These are phyloP conservation scores for Globisporangium perplexum DNA, from an alignment of 352 stramenopile species.

Conservation along the genomic window DNA sequence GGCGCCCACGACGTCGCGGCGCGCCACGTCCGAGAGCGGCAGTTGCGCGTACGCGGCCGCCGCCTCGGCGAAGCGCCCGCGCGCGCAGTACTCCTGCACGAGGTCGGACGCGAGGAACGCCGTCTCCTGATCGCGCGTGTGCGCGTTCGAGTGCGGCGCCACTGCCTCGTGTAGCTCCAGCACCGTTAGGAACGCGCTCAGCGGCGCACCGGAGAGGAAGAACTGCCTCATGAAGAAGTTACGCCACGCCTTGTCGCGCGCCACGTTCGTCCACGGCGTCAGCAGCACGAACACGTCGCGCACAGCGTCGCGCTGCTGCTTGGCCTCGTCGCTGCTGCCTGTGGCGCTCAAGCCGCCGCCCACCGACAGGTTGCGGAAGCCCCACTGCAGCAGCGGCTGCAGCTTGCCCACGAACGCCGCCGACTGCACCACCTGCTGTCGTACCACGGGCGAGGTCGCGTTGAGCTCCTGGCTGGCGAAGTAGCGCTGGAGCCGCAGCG, in stretches of 20 bases:
- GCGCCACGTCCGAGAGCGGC: constrained; percentile 21
- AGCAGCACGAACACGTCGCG: constrained; percentile 32
- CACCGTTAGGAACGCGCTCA: constrained; percentile 33
- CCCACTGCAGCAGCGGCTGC: constrained; percentile 31
- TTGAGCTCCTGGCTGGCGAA: constrained; percentile 20
- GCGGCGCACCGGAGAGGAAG: constrained; percentile 39
- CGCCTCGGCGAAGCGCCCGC: constrained; percentile 48
- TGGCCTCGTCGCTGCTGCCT: constrained; percentile 2
- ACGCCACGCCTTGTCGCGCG: constrained; percentile 31
- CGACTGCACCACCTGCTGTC: constrained; percentile 25
- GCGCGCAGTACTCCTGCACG: constrained; percentile 47
- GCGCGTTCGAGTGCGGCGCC: not conserved
- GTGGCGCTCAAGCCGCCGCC: not conserved
- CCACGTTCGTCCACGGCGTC: constrained; percentile 48
- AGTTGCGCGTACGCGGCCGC: constrained; percentile 44
- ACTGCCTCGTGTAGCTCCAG: constrained; percentile 17
- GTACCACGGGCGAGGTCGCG: constrained; percentile 17
- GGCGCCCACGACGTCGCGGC: constrained; percentile 26
- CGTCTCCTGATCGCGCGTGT: constrained; percentile 11
- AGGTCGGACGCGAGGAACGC: constrained; percentile 23
- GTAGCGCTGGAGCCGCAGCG: constrained; percentile 30
- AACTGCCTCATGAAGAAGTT: constrained; percentile 64
- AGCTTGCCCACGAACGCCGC: constrained; percentile 22
- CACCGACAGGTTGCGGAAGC: constrained; percentile 19
- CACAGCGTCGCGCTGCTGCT: constrained; percentile 2